Evolutionary conservation across 2,329 filamentous ascomycete species (phyloP).

Genomic region (Colletotrichum eremochloae): DNA sequence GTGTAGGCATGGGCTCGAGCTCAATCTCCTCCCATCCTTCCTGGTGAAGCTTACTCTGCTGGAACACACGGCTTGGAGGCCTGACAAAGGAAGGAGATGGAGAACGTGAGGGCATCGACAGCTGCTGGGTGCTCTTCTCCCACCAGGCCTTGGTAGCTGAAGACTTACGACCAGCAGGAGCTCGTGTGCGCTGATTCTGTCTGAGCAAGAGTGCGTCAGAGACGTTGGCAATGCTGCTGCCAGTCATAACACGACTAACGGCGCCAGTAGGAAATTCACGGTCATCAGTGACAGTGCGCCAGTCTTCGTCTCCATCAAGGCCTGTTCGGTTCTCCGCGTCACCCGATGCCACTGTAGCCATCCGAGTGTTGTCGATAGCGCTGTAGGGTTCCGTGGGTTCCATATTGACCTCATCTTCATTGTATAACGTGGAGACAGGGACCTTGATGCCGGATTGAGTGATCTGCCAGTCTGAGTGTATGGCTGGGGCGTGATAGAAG

Average conservation of each 20-base stretch:
- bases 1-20: conserved; percentile 9
- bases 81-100: conserved; percentile 16
- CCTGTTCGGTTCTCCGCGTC: conserved; percentile 16
- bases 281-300: conserved; percentile 42
- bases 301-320: conserved; percentile 38
- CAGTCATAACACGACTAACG: conserved; percentile 38
- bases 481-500: conserved; percentile 41
- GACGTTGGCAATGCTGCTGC: conserved; percentile 43
- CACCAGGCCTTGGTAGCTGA: conserved; percentile 28
- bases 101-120: neutral
- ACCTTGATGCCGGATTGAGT: conserved; percentile 35
- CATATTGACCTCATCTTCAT: conserved; percentile 20
- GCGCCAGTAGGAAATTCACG: conserved; percentile 7
- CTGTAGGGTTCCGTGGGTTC: conserved; percentile 23
- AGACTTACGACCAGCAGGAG: neutral
- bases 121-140: neutral
- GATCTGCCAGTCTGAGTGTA: conserved; percentile 36
- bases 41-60: conserved; percentile 10
- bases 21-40: conserved; percentile 31
- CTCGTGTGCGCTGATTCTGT: neutral
- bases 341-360: conserved; percentile 10
- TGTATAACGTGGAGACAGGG: neutral
- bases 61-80: neutral
- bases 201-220: conserved; percentile 33
- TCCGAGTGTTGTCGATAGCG: conserved; percentile 23